Conservation (phyloP, 2,329 filamentous ascomycete genomes). For the Cadophora gregata region DNA sequence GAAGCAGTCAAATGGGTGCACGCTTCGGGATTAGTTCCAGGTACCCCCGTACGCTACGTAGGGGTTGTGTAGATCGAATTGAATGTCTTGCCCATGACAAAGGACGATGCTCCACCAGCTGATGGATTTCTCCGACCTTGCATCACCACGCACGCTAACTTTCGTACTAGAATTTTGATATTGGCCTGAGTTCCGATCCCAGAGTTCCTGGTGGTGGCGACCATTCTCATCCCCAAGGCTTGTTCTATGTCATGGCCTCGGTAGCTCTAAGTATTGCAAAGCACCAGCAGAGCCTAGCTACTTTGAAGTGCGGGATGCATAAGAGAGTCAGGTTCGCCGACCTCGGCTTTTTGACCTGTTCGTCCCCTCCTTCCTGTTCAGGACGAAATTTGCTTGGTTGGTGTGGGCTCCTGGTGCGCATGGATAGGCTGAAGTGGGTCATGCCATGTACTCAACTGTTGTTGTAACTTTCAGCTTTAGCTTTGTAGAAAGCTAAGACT, state of each 20-base stretch:
- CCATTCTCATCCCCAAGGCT: too few relatives aligned
- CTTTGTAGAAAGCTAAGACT: neutral
- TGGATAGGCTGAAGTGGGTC: too few relatives aligned
- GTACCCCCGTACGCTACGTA: neutral
- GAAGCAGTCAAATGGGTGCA: neutral
- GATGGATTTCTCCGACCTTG: neutral
- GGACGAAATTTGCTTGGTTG: neutral
- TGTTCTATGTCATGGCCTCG: neutral
- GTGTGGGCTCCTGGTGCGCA: too few relatives aligned
- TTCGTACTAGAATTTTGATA: neutral
- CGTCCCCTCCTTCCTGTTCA: neutral
- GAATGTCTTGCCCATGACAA: constrained; percentile 7
- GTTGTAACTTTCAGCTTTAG: constrained; percentile 2
- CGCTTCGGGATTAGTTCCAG: neutral
- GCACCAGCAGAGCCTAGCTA: neutral
- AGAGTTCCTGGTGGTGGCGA: neutral
- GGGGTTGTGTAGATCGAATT: neutral
- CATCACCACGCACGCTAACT: neutral
- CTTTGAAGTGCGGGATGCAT: neutral
- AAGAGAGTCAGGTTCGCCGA: neutral
- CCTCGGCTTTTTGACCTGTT: neutral
- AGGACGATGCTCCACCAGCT: neutral
- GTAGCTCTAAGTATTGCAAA: neutral
- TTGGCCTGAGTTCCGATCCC: neutral
- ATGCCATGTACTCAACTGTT: neutral